phyloP scores from a whole-genome alignment of 495 filamentous ascomycete species.

The Bombardia bombarda region DNA sequence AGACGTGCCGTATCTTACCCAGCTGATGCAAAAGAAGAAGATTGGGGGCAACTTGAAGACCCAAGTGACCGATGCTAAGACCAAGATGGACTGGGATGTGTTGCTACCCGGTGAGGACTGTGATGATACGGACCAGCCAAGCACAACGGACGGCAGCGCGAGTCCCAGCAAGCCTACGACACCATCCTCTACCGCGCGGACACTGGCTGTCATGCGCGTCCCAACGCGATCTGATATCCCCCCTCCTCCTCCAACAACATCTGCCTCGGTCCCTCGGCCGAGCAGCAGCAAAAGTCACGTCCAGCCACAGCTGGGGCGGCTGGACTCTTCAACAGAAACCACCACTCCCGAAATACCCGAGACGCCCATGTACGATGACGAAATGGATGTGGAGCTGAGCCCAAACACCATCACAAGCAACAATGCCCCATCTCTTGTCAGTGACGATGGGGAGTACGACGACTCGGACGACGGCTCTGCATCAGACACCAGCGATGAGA shows the following conservation, averaged over 20 bases:
- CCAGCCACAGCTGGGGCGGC: constrained; percentile 9
- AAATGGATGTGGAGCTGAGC: constrained; percentile 58
- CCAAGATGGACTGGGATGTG: constrained; percentile 43
- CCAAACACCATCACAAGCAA: constrained; percentile 75
- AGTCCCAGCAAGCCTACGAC: constrained; percentile 14
- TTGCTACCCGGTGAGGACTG: constrained; percentile 42
- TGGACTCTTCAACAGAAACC: neutral
- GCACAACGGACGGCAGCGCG: constrained; percentile 10
- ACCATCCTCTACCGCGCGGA: constrained; percentile 22
- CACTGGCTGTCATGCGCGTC: constrained; percentile 39
- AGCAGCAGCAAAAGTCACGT: constrained; percentile 47
- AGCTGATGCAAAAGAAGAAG: constrained; percentile 57
- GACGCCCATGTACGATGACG: constrained; percentile 38
- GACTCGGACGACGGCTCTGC: constrained; percentile 43
- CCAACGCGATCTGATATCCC: constrained; percentile 53
- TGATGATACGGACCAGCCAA: constrained; percentile 32
- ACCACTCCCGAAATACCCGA: constrained; percentile 24
- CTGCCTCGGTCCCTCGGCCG: constrained; percentile 42
- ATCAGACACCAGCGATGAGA: constrained; percentile 34
- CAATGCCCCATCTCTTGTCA: constrained; percentile 75
- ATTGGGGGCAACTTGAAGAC: constrained; percentile 55
- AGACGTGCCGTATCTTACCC: constrained; percentile 69
- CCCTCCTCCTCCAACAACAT: constrained; percentile 35
- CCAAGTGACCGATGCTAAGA: constrained; percentile 51
- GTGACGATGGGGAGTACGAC: constrained; percentile 75